Evolutionary conservation across 2,329 filamentous ascomycete genomes (phyloP).

Genomic region (Tolypocladium inflatum): DNA sequence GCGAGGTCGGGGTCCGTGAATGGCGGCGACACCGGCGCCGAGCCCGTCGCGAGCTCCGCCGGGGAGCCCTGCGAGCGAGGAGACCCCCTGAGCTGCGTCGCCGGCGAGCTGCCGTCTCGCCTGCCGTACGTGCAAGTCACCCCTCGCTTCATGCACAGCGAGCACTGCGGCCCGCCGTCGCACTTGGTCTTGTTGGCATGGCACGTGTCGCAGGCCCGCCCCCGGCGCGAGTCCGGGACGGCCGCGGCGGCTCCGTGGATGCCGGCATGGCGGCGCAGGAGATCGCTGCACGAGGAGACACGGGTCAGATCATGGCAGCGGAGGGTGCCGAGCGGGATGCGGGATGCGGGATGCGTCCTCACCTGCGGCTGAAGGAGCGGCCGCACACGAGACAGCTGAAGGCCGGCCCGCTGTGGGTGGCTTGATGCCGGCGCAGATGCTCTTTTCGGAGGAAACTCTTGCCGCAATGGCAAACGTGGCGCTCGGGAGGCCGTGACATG

Average conservation of each 20-base stretch:
- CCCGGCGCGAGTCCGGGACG: conserved; percentile 21
- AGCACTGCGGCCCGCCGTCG: conserved; percentile 28
- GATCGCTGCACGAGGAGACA: conserved; percentile 16
- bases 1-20: neutral
- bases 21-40: neutral
- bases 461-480: conserved; percentile 28
- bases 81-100: neutral
- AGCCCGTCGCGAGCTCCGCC: neutral
- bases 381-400: conserved; percentile 26
- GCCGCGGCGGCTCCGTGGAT: conserved; percentile 21
- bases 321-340: neutral
- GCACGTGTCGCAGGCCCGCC: conserved; percentile 31
- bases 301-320: neutral
- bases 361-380: conserved; percentile 29
- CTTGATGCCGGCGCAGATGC: conserved; percentile 28
- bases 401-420: conserved; percentile 23
- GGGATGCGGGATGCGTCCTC: conserved; percentile 7
- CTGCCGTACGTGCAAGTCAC: conserved; percentile 27
- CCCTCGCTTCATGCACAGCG: conserved; percentile 27
- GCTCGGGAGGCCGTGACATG: conserved; percentile 8
- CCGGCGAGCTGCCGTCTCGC: neutral
- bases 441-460: conserved; percentile 31
- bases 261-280: conserved; percentile 26
- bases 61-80: neutral
- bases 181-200: conserved; percentile 36